These are phyloP conservation scores for Naegleria lovaniensis DNA, from an alignment of 208 protist species.

Conservation along the genomic window DNA sequence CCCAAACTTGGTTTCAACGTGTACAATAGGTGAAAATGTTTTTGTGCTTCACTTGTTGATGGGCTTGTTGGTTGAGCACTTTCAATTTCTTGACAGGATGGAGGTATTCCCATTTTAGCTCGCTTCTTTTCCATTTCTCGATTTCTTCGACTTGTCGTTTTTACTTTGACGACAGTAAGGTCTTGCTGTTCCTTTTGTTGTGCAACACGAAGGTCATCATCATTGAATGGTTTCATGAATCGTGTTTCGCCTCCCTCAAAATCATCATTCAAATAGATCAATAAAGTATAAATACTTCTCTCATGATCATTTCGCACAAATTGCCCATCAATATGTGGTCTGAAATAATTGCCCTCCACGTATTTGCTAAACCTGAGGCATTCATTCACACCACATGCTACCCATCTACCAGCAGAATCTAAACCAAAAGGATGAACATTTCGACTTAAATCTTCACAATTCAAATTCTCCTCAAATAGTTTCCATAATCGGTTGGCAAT, in stretches of 20 bases:
- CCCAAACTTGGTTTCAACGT: background rate
- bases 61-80: too few species aligned
- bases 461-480: constrained; percentile 22
- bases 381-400: constrained; percentile 32
- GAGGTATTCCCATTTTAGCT: too few species aligned
- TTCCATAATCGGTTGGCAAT: constrained; percentile 31
- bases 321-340: constrained; percentile 32
- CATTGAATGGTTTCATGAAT: constrained; percentile 21
- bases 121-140: background rate
- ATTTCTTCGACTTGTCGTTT: too few species aligned
- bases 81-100: too few species aligned
- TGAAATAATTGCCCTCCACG: constrained; percentile 26
- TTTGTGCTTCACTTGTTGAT: background rate
- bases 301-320: constrained; percentile 27
- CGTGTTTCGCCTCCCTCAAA: constrained; percentile 35
- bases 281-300: constrained; percentile 34
- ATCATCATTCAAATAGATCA: constrained; percentile 40
- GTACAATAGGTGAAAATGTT: background rate
- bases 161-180: background rate
- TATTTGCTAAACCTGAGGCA: constrained; percentile 37
- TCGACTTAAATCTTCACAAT: background rate
- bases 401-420: constrained; percentile 35
- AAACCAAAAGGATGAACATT: constrained; percentile 40
- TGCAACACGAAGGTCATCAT: too few species aligned
- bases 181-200: background rate